A percentile compares a stretch with the other conserved stretches of the same genome.
Evolutionary conservation across 345 rosid species (phyloP).

Genomic region (Ailanthus altissimus): DNA sequence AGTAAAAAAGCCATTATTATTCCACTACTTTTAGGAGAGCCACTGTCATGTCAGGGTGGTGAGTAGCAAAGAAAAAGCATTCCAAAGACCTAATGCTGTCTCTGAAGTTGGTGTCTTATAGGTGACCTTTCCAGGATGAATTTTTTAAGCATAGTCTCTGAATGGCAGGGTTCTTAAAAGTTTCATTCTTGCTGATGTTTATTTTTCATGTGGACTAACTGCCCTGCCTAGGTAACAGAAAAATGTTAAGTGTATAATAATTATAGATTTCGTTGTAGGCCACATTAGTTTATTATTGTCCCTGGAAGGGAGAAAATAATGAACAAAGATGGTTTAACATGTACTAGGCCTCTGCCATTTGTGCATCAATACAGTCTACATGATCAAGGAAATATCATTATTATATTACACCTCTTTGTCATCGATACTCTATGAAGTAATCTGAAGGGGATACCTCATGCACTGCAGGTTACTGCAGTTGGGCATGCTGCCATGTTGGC

Average conservation of each 20-base stretch:
- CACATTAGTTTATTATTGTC: not conserved
- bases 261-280: not conserved
- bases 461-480: slow-evolving; percentile 84
- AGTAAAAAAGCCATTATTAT: slow-evolving; percentile 3
- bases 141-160: not conserved
- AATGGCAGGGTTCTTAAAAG: not conserved
- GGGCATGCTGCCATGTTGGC: slow-evolving; percentile 98
- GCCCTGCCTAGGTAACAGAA: not conserved
- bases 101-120: not conserved
- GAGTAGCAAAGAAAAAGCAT: not conserved
- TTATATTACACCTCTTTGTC: not conserved
- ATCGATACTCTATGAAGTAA: not conserved
- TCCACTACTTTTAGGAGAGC: slow-evolving; percentile 2
- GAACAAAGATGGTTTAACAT: not conserved
- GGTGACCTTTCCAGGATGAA: not conserved
- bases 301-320: not conserved
- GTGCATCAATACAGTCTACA: not conserved
- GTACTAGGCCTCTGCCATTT: not conserved
- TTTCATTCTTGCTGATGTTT: not conserved
- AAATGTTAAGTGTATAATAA: not conserved
- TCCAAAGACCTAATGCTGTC: not conserved
- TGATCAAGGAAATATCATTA: not conserved
- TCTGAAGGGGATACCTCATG: not conserved
- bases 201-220: not conserved
- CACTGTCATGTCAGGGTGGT: not conserved